A percentile compares a stretch with the other conserved stretches of the same genome.
Evolutionary conservation across 2,329 filamentous ascomycete species (phyloP).

Genomic region (Penicillium sp.): DNA sequence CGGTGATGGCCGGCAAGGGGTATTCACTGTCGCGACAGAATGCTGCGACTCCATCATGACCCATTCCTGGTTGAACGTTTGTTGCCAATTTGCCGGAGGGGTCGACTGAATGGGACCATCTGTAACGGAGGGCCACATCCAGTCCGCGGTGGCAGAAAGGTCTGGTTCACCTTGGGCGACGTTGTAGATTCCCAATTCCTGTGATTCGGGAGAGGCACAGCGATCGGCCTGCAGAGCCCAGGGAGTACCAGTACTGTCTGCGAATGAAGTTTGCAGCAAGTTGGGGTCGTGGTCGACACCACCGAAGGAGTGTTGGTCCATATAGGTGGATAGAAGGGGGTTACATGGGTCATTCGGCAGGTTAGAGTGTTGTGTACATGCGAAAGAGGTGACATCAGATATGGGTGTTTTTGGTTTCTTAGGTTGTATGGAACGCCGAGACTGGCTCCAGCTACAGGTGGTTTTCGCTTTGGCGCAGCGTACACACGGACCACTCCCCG

Average conservation of each 20-base stretch:
- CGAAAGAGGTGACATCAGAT: neutral
- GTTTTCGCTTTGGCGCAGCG: neutral
- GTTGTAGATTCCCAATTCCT: neutral
- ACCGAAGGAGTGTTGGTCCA: neutral
- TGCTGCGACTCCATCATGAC: neutral
- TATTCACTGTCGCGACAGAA: neutral
- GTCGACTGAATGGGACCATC: neutral
- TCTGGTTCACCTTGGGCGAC: neutral
- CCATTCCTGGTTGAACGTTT: neutral
- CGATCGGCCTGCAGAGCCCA: neutral
- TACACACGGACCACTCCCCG: neutral
- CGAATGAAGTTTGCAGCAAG: neutral
- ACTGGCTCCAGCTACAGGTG: neutral
- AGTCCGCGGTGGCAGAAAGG: neutral
- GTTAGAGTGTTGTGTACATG: neutral
- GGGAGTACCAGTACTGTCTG: neutral
- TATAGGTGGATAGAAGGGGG: neutral
- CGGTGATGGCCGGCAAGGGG: neutral
- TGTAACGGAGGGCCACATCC: neutral
- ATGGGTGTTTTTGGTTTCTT: neutral
- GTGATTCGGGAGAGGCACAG: neutral
- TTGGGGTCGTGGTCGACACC: neutral
- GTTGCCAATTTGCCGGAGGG: neutral
- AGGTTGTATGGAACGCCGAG: neutral
- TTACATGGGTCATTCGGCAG: neutral